Conservation (phyloP, 345 rosid genomes). For the Dovyalis caffra region DNA sequence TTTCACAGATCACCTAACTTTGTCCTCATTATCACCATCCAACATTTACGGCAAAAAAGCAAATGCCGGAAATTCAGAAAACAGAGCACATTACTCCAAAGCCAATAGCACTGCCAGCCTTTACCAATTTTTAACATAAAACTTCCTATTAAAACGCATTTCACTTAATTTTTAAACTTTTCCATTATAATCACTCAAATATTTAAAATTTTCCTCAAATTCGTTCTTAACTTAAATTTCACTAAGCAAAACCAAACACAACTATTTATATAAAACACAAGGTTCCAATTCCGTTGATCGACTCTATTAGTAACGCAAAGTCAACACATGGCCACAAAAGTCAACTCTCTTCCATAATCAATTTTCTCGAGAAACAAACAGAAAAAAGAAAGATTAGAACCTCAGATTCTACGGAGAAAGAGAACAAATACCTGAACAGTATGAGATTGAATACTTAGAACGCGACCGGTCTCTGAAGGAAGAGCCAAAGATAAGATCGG, state of each 20-base stretch:
- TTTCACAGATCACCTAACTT: background rate
- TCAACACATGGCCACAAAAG: background rate
- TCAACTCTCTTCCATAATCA: background rate
- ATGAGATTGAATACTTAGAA: constrained; percentile 96
- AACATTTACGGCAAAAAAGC: background rate
- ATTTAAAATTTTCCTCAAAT: background rate
- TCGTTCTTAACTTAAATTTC: too few species aligned
- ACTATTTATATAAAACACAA: background rate
- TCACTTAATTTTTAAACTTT: background rate
- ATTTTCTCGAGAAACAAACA: background rate
- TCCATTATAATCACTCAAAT: background rate
- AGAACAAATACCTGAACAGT: constrained; percentile 72
- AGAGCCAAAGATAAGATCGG: constrained; percentile 87
- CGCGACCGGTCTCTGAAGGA: constrained; percentile 95
- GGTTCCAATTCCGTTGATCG: too few species aligned
- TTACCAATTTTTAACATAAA: background rate
- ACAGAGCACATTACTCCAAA: background rate
- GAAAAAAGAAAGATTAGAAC: background rate
- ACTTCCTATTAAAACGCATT: background rate
- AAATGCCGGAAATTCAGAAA: background rate
- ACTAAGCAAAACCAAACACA: background rate
- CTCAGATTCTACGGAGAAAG: background rate
- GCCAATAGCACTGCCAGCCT: background rate
- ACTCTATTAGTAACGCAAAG: background rate
- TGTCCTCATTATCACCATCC: background rate